Conservation (phyloP, 139 green algal species). For the Micractinium conductrix region DNA sequence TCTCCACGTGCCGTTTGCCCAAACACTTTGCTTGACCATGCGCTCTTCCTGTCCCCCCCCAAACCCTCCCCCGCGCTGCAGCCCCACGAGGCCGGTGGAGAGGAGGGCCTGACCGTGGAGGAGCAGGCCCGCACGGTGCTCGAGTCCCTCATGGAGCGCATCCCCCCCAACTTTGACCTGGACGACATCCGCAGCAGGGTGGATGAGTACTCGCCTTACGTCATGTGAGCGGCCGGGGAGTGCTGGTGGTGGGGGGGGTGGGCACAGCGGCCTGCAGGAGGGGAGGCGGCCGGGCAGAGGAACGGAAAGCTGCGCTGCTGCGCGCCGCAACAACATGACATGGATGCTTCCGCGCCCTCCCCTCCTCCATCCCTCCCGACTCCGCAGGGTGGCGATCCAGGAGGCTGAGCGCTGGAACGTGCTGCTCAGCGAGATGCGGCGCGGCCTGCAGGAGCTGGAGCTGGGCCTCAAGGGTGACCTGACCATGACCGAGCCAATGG, state of each 20-base stretch:
- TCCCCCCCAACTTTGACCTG: constrained; percentile 85
- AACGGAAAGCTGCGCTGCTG: too few species aligned
- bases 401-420: constrained; percentile 92
- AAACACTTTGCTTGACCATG: too few species aligned
- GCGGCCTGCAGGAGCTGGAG: constrained; percentile 86
- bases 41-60: too few species aligned
- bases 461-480: constrained; percentile 94
- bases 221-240: too few species aligned
- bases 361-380: neutral
- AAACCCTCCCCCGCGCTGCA: neutral
- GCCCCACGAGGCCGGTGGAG: constrained; percentile 24
- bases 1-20: too few species aligned
- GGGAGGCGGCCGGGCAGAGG: too few species aligned
- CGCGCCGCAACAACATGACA: too few species aligned
- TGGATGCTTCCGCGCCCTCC: neutral
- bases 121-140: constrained; percentile 86
- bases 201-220: constrained; percentile 85
- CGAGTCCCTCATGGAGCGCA: constrained; percentile 83
- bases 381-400: constrained; percentile 84
- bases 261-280: neutral
- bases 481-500: constrained; percentile 90
- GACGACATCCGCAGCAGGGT: constrained; percentile 87
- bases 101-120: constrained; percentile 75
- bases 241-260: too few species aligned
- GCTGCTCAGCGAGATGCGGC: constrained; percentile 83